Evolutionary conservation across 495 filamentous ascomycete genomes (phyloP), one percentile per base, ranked within the genome.

Genomic region (Aspergillus kassunensis): DNA sequence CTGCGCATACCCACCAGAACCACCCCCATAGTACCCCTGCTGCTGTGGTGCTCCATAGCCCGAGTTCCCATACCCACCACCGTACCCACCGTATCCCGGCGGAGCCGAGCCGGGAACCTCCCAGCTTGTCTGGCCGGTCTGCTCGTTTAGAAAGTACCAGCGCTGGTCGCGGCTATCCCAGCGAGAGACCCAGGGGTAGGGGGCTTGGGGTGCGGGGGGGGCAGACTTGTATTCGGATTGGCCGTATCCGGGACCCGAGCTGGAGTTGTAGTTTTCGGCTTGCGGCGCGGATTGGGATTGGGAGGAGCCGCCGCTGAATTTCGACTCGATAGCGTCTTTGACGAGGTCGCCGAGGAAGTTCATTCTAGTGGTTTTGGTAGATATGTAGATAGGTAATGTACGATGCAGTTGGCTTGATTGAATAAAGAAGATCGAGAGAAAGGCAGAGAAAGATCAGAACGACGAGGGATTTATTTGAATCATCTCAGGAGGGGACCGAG

Each of bases 101-200:
- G 49, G n/a, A 25, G 43, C 48, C 3, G 27, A 7, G 16, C 16
- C 46, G 12, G 78, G 79, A 1, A 66, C 65, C 52, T 80, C 74
- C 74, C 77, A 85, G 45, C 71, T 76, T 3, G 71, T 68, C 49
- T 77, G 70, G 21, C 78, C 79, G 2, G 75, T 81, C 49, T 75
- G 63, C 49, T 79, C 64, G 56, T 83, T 80, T 21, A 75, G 63
- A 54, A 78, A 85, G 65, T 73, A 77, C 71, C 75, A 84, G 49
- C 74, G 73, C 44, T 79, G 69, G 40, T 71, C 64, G 25, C 68
- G 64, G 27, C 72, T 67, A 49, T 83, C 80, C 70, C 73, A 85
- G 27, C 62, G 69, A 1, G 78, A 69, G 19, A 68, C 59, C 82
- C 82, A 85, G 34, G 79, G 80, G 0, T 65, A 51, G 5, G 79